phyloP scores from a whole-genome alignment of 73 alveolate genomes.

The Paramecium sonneborni region DNA sequence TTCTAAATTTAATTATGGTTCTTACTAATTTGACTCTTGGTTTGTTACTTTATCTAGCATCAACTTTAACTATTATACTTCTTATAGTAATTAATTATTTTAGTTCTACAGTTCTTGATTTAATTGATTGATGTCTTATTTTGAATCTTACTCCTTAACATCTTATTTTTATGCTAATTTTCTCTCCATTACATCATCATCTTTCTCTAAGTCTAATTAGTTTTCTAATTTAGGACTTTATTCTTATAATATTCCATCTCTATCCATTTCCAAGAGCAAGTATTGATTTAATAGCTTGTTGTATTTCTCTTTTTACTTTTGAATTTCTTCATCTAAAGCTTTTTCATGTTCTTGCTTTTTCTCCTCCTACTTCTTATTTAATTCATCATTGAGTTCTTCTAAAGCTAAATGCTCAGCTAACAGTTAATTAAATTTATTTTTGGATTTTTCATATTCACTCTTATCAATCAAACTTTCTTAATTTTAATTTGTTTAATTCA shows the following conservation, averaged over 20 bases:
- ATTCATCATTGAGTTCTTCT: neutral
- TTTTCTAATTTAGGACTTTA: neutral
- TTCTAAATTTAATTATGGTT: neutral
- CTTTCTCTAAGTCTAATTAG: neutral
- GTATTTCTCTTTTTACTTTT: neutral
- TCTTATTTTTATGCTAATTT: no score
- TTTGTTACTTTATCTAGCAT: neutral
- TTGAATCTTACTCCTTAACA: no score
- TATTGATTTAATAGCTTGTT: neutral
- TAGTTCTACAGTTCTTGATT: neutral
- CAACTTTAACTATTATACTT: no score
- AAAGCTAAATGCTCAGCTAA: neutral
- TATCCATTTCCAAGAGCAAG: neutral
- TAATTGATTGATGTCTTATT: neutral
- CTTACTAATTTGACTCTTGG: neutral
- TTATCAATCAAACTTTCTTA: neutral
- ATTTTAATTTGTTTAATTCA: neutral
- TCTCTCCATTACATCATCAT: neutral
- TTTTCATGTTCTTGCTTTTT: neutral
- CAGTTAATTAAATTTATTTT: neutral
- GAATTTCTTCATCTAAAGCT: neutral
- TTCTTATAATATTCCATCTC: neutral
- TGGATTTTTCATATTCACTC: neutral
- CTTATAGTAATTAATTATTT: no score
- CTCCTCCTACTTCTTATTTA: neutral